Percentiles rank a stretch among this genome's conserved stretches.
Evolutionary conservation across 192 early-diverging fungal genomes (phyloP).

Genomic region (Gonapodya prolifera): DNA sequence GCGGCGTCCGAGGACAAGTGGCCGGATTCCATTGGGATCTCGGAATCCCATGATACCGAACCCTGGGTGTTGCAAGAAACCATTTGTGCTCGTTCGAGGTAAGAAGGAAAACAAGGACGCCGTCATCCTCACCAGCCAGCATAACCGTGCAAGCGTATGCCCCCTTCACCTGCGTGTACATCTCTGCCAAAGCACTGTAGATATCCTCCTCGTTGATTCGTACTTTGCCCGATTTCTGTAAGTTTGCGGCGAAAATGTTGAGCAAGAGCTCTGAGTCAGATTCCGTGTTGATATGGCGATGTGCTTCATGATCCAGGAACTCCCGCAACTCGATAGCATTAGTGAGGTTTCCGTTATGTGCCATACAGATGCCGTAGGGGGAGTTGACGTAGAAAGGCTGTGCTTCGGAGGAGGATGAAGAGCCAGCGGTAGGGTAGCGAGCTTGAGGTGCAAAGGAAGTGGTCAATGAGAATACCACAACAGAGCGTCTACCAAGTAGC

Average conservation of each 20-base stretch:
- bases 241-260: constrained; percentile 94
- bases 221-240: constrained; percentile 95
- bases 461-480: not conserved
- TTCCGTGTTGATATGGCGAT: constrained; percentile 99
- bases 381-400: constrained; percentile 99
- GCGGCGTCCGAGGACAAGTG: constrained; percentile 83
- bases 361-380: constrained; percentile 93
- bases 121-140: constrained; percentile 63
- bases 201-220: constrained; percentile 98
- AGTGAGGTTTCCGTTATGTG: constrained; percentile 97
- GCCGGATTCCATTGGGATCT: constrained; percentile 94
- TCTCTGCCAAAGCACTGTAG: constrained; percentile 75
- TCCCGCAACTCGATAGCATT: constrained; percentile 79
- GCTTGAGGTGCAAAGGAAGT: constrained; percentile 35
- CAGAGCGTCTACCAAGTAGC: not conserved
- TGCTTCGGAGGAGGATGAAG: constrained; percentile 88
- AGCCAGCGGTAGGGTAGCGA: constrained; percentile 96
- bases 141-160: constrained; percentile 93
- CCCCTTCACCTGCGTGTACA: constrained; percentile 74
- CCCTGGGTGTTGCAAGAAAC: constrained; percentile 28
- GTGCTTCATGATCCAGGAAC: constrained; percentile 87
- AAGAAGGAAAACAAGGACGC: not conserved
- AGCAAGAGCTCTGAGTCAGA: constrained; percentile 97
- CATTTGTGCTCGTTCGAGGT: too few species aligned
- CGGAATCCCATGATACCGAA: constrained; percentile 91